Evolutionary conservation across 805 yeast genomes (phyloP).

Genomic region (Pichia eremophila): DNA sequence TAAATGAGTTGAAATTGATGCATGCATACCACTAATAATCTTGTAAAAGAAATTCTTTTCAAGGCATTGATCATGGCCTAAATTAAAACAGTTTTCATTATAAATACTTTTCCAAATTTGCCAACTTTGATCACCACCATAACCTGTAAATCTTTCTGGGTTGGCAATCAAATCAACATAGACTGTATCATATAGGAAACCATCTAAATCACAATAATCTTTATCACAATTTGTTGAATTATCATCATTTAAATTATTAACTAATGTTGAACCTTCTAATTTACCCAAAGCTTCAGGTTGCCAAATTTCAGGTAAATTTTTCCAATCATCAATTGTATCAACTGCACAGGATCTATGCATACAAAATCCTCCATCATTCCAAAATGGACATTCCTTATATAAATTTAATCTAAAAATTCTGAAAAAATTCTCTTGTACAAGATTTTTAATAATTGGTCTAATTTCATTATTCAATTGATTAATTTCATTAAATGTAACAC

Average conservation of each 20-base stretch:
- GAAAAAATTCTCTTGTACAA: conserved; percentile 74
- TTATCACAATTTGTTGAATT: conserved; percentile 9
- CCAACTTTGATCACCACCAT: conserved; percentile 84
- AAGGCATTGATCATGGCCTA: conserved; percentile 45
- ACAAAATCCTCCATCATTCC: conserved; percentile 76
- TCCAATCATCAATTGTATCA: conserved; percentile 69
- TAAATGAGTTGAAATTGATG: conserved; percentile 88
- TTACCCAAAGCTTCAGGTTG: conserved; percentile 62
- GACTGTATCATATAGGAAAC: conserved; percentile 56
- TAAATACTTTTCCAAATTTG: conserved; percentile 92
- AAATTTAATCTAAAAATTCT: conserved; percentile 79
- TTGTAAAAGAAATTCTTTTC: conserved; percentile 87
- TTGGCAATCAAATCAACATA: conserved; percentile 80
- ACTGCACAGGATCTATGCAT: conserved; percentile 86
- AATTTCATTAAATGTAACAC: conserved; percentile 34
- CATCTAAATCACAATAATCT: conserved; percentile 62
- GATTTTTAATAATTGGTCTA: conserved; percentile 45
- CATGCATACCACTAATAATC: conserved; percentile 86
- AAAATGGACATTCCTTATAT: conserved; percentile 76
- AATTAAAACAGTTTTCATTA: conserved; percentile 73
- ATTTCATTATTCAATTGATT: conserved; percentile 41
- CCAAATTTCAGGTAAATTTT: conserved; percentile 62
- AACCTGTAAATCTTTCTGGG: conserved; percentile 95
- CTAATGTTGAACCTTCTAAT: conserved; percentile 30
- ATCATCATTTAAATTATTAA: conserved; percentile 24